Evolutionary conservation across 1,284 basidiomycete genomes (phyloP).

Genomic region (Omphalotus olearius): DNA sequence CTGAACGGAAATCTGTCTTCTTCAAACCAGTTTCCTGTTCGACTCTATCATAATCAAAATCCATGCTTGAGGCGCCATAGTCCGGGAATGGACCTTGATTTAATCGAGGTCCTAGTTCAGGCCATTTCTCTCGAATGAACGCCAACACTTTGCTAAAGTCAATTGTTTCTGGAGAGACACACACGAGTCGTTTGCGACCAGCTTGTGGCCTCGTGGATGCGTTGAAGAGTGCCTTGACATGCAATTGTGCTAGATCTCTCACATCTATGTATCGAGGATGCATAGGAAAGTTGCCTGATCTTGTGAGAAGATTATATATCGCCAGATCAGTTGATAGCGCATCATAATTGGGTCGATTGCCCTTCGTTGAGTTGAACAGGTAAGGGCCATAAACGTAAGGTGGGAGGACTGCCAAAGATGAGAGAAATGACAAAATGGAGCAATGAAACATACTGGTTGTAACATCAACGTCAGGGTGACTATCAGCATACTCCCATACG

Average conservation of each 20-base stretch:
- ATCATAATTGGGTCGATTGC: not conserved
- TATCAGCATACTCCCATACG: conserved; percentile 3
- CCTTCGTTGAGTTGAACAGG: not conserved
- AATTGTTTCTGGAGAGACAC: not conserved
- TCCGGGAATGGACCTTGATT: not conserved
- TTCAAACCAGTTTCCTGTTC: conserved; percentile 4
- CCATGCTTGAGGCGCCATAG: not conserved
- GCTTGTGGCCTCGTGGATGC: not conserved
- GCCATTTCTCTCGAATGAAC: conserved; percentile 2
- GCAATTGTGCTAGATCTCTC: conserved; percentile 1
- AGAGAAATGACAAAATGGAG: not conserved
- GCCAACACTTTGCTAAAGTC: not conserved
- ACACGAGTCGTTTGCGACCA: conserved; percentile 1
- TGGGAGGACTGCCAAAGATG: not conserved
- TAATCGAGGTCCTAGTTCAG: conserved; percentile 2
- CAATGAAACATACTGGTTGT: not conserved
- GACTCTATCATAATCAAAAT: not conserved
- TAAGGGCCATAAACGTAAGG: conserved; percentile 6
- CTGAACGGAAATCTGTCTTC: not conserved
- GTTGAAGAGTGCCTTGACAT: conserved; percentile 3
- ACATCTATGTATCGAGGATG: conserved; percentile 1
- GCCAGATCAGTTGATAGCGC: not conserved
- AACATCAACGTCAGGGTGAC: conserved; percentile 8
- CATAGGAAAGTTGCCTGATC: not conserved
- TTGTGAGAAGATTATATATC: conserved; percentile 2